Conservation (phyloP, 2,329 filamentous ascomycete species). For the Claviceps digitariae region DNA sequence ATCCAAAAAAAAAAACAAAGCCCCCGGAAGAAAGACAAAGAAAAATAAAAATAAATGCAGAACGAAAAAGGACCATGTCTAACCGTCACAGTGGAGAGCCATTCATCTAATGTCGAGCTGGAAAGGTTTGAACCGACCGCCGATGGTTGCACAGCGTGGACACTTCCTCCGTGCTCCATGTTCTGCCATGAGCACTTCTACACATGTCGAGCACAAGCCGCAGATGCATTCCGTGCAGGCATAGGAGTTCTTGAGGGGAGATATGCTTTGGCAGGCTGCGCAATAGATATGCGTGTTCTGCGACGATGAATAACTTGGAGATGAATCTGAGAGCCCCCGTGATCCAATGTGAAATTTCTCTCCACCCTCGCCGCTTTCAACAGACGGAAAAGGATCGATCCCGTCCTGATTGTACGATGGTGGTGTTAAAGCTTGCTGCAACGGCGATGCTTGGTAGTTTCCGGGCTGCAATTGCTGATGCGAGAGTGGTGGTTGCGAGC, state of each 20-base stretch:
- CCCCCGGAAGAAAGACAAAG: not conserved
- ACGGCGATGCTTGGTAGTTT: conserved; percentile 74
- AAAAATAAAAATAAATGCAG: not conserved
- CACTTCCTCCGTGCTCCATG: conserved; percentile 65
- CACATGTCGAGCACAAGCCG: conserved; percentile 78
- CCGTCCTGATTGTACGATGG: conserved; percentile 55
- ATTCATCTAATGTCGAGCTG: conserved; percentile 53
- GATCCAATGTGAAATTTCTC: conserved; percentile 59
- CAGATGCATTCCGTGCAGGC: conserved; percentile 96
- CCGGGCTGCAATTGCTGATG: conserved; percentile 47
- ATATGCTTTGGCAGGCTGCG: conserved; percentile 69
- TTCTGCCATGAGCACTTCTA: conserved; percentile 65
- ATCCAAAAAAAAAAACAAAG: not conserved
- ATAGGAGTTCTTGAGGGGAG: conserved; percentile 68
- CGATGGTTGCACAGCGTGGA: conserved; percentile 65
- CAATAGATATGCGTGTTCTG: conserved; percentile 84
- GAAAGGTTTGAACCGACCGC: conserved; percentile 71
- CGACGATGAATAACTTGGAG: conserved; percentile 56
- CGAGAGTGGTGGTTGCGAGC: conserved; percentile 46
- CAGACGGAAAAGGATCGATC: conserved; percentile 74
- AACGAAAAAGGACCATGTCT: not conserved
- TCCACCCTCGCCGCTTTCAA: conserved; percentile 63
- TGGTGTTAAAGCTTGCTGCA: conserved; percentile 83
- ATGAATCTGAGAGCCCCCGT: conserved; percentile 54
- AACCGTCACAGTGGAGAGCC: conserved; percentile 3